phyloP scores from a whole-genome alignment of 1,284 basidiomycete genomes.

The Meripilus lineatus region DNA sequence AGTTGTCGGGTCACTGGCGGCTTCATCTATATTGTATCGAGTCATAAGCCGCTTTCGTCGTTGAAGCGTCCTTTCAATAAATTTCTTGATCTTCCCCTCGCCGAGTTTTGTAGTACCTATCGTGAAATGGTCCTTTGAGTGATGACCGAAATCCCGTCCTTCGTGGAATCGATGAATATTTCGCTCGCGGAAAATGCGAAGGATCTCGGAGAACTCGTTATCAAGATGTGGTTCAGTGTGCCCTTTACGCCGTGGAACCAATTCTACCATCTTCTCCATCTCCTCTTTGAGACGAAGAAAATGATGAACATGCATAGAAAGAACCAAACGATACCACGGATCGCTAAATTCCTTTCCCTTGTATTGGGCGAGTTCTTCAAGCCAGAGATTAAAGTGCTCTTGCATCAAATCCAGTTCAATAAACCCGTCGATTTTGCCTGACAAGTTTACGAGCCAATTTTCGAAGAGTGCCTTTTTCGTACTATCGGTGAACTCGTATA shows the following conservation, averaged over 20 bases:
- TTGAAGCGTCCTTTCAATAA: too few species aligned
- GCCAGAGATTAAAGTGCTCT: constrained; percentile 19
- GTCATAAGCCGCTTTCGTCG: too few species aligned
- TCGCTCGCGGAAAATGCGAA: too few species aligned
- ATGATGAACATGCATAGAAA: constrained; percentile 25
- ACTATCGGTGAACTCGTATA: constrained; percentile 8
- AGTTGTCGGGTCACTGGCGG: too few species aligned
- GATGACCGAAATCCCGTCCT: too few species aligned
- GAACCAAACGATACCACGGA: constrained; percentile 21
- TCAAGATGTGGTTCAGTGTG: constrained; percentile 18
- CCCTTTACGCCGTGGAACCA: constrained; percentile 18
- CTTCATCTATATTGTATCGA: too few species aligned
- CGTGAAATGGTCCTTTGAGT: too few species aligned
- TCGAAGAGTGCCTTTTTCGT: constrained; percentile 10
- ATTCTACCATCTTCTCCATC: constrained; percentile 21
- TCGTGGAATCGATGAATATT: too few species aligned
- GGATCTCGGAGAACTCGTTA: too few species aligned
- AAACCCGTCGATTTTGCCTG: constrained; percentile 16
- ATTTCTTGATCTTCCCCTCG: too few species aligned
- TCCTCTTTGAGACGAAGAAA: constrained; percentile 27
- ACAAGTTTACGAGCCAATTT: constrained; percentile 19
- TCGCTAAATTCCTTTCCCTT: constrained; percentile 29
- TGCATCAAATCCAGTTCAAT: constrained; percentile 18
- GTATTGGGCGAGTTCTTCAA: constrained; percentile 17
- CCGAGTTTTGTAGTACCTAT: too few species aligned